These are phyloP conservation scores for Mediolabrus comicus DNA, from an alignment of 108 stramenopile species.

Conservation along the genomic window DNA sequence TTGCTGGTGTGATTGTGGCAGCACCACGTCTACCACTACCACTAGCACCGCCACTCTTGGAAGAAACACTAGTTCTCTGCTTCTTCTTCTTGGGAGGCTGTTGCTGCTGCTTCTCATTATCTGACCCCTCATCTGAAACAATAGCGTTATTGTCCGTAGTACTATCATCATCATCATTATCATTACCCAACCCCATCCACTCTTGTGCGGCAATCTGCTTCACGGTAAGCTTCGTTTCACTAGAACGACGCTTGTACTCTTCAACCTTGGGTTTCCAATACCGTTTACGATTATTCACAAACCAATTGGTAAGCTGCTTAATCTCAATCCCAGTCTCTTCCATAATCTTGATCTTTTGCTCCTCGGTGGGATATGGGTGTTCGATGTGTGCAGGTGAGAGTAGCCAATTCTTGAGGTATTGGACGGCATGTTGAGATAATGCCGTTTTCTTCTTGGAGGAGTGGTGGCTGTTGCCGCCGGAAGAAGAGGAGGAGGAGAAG, in stretches of 20 bases:
- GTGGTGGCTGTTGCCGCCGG: background rate
- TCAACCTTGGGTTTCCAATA: constrained; percentile 54
- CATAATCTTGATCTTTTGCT: constrained; percentile 46
- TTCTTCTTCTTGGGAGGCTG: constrained; percentile 1
- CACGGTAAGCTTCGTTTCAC: background rate
- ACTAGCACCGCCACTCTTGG: background rate
- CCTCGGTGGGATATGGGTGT: constrained; percentile 59
- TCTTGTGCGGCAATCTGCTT: background rate
- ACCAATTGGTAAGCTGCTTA: constrained; percentile 60
- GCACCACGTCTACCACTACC: too few relatives aligned
- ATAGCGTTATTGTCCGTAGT: background rate
- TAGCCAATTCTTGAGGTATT: constrained; percentile 55
- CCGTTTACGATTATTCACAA: constrained; percentile 55
- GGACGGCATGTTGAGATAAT: constrained; percentile 34
- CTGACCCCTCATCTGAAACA: constrained; percentile 8
- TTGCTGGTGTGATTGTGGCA: background rate
- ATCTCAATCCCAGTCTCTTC: constrained; percentile 42
- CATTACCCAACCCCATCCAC: background rate
- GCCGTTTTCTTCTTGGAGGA: constrained; percentile 32
- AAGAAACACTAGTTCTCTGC: background rate
- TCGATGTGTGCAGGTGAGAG: constrained; percentile 47
- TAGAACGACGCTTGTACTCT: constrained; percentile 23
- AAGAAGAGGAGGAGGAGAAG: background rate
- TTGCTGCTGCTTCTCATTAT: background rate
- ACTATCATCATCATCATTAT: too few relatives aligned